These are phyloP conservation scores for Sclerotinia borealis DNA, from an alignment of 2,329 filamentous ascomycete species.

Conservation along the genomic window DNA sequence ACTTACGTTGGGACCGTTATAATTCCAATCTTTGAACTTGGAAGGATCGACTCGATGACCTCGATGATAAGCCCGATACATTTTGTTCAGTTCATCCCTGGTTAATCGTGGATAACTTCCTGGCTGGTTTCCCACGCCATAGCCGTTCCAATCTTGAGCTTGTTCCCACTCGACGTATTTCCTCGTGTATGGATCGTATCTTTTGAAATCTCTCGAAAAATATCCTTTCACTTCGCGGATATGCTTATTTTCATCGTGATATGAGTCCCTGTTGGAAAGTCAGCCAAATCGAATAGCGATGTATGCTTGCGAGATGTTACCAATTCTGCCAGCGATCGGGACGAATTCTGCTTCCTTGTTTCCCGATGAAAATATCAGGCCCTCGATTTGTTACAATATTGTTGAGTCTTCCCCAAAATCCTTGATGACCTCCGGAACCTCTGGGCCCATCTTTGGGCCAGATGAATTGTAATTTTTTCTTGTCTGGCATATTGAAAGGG, in stretches of 20 bases:
- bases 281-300: background rate
- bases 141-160: slow-evolving; percentile 18
- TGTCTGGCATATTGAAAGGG: background rate
- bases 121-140: slow-evolving; percentile 9
- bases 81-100: slow-evolving; percentile 16
- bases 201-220: slow-evolving; percentile 14
- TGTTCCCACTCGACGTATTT: slow-evolving; percentile 26
- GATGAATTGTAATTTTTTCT: slow-evolving; percentile 22
- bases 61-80: slow-evolving; percentile 11
- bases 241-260: slow-evolving; percentile 18
- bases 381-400: slow-evolving; percentile 36
- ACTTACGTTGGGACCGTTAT: slow-evolving; percentile 26
- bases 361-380: slow-evolving; percentile 37
- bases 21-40: slow-evolving; percentile 25
- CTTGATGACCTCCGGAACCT: slow-evolving; percentile 23
- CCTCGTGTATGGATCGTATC: slow-evolving; percentile 29
- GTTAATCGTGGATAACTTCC: slow-evolving; percentile 27
- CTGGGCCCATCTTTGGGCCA: slow-evolving; percentile 30
- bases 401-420: slow-evolving; percentile 29
- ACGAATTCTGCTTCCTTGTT: slow-evolving; percentile 18
- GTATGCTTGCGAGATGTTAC: slow-evolving; percentile 9
- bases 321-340: slow-evolving; percentile 30
- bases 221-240: slow-evolving; percentile 9
- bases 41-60: slow-evolving; percentile 13
- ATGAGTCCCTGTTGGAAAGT: slow-evolving; percentile 27